Conservation (phyloP, 2,329 filamentous ascomycete genomes). For the Cadophora sp. region DNA sequence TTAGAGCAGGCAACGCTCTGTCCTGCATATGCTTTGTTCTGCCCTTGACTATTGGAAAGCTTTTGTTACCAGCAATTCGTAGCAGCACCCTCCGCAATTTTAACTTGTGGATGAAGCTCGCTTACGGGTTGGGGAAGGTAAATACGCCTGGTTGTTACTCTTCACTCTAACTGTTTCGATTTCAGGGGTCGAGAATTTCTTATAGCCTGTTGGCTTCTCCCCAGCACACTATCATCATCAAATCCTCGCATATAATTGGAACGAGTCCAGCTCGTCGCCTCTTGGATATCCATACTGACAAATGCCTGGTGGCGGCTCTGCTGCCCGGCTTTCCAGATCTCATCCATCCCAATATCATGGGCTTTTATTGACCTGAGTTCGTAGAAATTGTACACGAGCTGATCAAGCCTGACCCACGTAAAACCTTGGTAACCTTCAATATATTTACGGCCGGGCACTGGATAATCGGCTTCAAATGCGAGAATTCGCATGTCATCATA, state of each 20-base stretch:
- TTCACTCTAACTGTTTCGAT: too few relatives aligned
- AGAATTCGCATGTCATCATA: neutral
- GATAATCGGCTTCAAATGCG: slow-evolving; percentile 8
- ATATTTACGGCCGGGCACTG: neutral
- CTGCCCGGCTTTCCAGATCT: slow-evolving; percentile 22
- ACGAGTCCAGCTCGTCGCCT: neutral
- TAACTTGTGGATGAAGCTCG: too few relatives aligned
- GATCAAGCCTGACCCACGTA: slow-evolving; percentile 7
- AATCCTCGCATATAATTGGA: neutral
- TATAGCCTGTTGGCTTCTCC: neutral
- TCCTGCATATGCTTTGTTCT: too few relatives aligned
- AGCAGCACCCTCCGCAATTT: too few relatives aligned
- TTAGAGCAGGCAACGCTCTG: too few relatives aligned
- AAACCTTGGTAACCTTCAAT: slow-evolving; percentile 2
- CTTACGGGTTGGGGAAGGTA: too few relatives aligned
- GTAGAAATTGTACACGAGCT: slow-evolving; percentile 24
- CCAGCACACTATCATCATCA: neutral
- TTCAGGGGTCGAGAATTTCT: too few relatives aligned
- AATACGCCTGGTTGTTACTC: too few relatives aligned
- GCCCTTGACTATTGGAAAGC: too few relatives aligned
- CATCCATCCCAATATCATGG: slow-evolving; percentile 21
- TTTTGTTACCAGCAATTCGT: too few relatives aligned
- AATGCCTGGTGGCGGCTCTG: slow-evolving; percentile 16
- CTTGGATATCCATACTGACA: slow-evolving; percentile 21
- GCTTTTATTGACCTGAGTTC: slow-evolving; percentile 15